Evolutionary conservation across 352 stramenopile species (phyloP).

Genomic region (Globisporangium heterothallicum): DNA sequence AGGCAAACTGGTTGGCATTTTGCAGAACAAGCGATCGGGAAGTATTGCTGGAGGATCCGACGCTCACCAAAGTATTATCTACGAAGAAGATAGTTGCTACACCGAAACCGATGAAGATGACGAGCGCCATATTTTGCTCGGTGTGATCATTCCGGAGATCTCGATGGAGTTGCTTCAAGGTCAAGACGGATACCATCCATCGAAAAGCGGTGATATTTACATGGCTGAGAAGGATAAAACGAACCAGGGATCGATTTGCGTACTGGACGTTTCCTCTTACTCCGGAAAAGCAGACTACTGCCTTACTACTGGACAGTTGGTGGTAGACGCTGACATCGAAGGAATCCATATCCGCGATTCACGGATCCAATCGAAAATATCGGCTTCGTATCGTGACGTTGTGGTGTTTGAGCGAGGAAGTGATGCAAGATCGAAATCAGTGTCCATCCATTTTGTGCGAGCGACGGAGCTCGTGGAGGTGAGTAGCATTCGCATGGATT

Average conservation of each 20-base stretch:
- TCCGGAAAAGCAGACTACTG: slow-evolving; percentile 46
- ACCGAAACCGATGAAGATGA: slow-evolving; percentile 27
- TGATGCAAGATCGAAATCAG: slow-evolving; percentile 33
- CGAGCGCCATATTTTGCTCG: slow-evolving; percentile 54
- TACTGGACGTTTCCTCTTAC: slow-evolving; percentile 48
- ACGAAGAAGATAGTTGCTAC: slow-evolving; percentile 21
- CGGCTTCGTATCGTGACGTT: slow-evolving; percentile 60
- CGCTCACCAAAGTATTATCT: slow-evolving; percentile 15
- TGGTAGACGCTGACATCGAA: slow-evolving; percentile 44
- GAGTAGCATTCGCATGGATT: slow-evolving; percentile 37
- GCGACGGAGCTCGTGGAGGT: slow-evolving; percentile 36
- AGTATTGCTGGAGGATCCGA: slow-evolving; percentile 12
- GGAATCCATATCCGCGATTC: slow-evolving; percentile 68
- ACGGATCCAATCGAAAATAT: slow-evolving; percentile 47
- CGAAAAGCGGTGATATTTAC: slow-evolving; percentile 63
- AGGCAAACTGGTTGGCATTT: not conserved
- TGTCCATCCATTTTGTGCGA: slow-evolving; percentile 57
- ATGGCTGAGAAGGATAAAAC: slow-evolving; percentile 63
- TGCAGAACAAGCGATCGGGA: slow-evolving; percentile 3
- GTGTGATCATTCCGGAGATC: slow-evolving; percentile 59
- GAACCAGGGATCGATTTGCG: slow-evolving; percentile 69
- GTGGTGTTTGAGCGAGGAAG: slow-evolving; percentile 57
- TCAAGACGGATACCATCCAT: slow-evolving; percentile 73
- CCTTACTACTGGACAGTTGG: slow-evolving; percentile 37
- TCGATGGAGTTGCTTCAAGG: slow-evolving; percentile 77